A percentile compares a stretch with the other conserved stretches of the same genome.
These are phyloP conservation scores for Diaporthe citri DNA, from an alignment of 2,329 filamentous ascomycete genomes.

Conservation along the genomic window DNA sequence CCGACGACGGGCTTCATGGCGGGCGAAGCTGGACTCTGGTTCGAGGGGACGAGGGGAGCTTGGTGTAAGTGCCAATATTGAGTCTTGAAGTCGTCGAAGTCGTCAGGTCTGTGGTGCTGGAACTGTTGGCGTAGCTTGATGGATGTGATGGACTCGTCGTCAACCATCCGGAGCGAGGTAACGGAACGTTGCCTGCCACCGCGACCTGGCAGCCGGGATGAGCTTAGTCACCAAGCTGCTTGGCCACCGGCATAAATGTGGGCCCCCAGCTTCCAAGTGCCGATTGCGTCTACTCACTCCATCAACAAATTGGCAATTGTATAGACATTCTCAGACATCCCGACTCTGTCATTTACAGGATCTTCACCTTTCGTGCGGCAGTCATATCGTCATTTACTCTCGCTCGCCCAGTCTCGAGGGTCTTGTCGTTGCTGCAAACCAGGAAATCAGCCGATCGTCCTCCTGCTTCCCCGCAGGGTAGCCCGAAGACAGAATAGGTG, in stretches of 20 bases:
- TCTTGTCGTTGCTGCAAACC: neutral
- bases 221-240: slow-evolving; percentile 19
- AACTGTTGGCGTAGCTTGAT: slow-evolving; percentile 1
- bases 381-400: no score
- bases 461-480: slow-evolving; percentile 13
- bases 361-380: no score
- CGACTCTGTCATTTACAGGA: neutral
- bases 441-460: neutral
- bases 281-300: slow-evolving; percentile 1
- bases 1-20: slow-evolving; percentile 96
- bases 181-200: slow-evolving; percentile 22
- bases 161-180: slow-evolving; percentile 1
- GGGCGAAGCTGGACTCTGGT: slow-evolving; percentile 43
- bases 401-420: neutral
- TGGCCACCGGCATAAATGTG: neutral
- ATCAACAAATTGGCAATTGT: neutral
- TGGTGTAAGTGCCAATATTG: neutral
- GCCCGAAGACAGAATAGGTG: neutral
- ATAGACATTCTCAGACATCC: neutral
- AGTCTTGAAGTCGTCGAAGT: neutral
- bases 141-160: slow-evolving; percentile 11
- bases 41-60: neutral
- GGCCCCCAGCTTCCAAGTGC: slow-evolving; percentile 1
- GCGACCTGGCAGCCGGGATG: neutral
- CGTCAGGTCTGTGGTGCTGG: neutral